These are phyloP conservation scores for Phytomonas sp. DNA, from an alignment of 208 protist species.

Conservation along the genomic window DNA sequence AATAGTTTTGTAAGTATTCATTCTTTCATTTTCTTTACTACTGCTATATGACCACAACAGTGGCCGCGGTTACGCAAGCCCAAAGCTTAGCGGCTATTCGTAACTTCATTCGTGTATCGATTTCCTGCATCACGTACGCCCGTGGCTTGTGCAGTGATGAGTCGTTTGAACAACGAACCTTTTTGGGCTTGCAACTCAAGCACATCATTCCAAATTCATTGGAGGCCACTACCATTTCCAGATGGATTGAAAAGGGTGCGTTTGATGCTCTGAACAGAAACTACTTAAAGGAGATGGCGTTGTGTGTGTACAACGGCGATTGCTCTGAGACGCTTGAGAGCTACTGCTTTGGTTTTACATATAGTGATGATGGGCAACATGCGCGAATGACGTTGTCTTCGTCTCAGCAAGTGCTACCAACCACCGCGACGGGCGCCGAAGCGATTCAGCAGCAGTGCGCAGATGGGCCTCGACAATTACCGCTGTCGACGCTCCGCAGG, in stretches of 20 bases:
- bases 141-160: constrained; percentile 67
- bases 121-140: constrained; percentile 71
- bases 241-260: constrained; percentile 72
- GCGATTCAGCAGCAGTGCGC: background rate
- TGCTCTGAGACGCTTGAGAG: constrained; percentile 60
- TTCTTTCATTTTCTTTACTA: background rate
- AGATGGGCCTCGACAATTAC: background rate
- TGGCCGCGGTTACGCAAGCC: constrained; percentile 43
- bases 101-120: constrained; percentile 65
- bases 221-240: constrained; percentile 47
- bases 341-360: constrained; percentile 67
- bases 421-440: background rate
- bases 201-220: constrained; percentile 47
- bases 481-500: background rate
- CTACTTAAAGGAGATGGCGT: constrained; percentile 68
- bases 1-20: background rate
- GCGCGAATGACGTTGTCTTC: constrained; percentile 36
- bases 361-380: constrained; percentile 36
- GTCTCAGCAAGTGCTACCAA: constrained; percentile 19
- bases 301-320: constrained; percentile 62
- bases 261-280: constrained; percentile 75
- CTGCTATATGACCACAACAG: constrained; percentile 24
- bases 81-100: constrained; percentile 78
- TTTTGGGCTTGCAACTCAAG: constrained; percentile 52
- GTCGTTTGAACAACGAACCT: constrained; percentile 44